A percentile compares a stretch with the other conserved stretches of the same genome.
Evolutionary conservation across 2,329 filamentous ascomycete species (phyloP).

Genomic region (Aspergillus transmontanensis): DNA sequence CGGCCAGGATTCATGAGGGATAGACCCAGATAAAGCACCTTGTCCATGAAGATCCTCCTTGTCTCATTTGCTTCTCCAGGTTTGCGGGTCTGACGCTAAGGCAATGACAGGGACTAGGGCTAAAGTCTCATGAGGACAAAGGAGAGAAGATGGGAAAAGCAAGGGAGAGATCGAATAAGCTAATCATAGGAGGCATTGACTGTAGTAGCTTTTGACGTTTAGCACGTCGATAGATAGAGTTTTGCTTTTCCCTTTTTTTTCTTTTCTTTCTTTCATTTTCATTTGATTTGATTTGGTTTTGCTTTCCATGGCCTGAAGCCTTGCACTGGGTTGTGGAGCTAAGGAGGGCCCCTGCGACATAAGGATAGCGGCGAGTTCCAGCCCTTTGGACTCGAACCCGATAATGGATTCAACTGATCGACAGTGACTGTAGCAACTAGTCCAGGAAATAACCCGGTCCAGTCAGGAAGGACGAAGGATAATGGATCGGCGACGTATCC

Average conservation of each 20-base stretch:
- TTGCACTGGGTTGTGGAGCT: background rate
- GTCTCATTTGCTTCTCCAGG: slow-evolving; percentile 24
- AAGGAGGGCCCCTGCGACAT: slow-evolving; percentile 5
- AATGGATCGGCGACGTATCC: slow-evolving; percentile 19
- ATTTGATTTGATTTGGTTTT: too few species aligned
- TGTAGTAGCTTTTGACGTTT: slow-evolving; percentile 4
- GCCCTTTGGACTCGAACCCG: slow-evolving; percentile 11
- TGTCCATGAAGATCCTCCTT: slow-evolving; percentile 18
- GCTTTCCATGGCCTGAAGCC: background rate
- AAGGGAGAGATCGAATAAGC: slow-evolving; percentile 24
- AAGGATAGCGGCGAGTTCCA: slow-evolving; percentile 11
- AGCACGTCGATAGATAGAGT: slow-evolving; percentile 12
- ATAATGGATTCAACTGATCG: slow-evolving; percentile 13
- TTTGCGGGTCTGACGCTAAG: slow-evolving; percentile 16
- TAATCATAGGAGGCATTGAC: slow-evolving; percentile 16
- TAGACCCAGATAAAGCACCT: slow-evolving; percentile 12
- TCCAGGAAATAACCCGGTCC: slow-evolving; percentile 10
- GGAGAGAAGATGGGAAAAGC: slow-evolving; percentile 9
- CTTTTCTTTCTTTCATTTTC: slow-evolving; percentile 1
- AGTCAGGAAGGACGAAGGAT: slow-evolving; percentile 12
- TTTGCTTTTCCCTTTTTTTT: slow-evolving; percentile 1
- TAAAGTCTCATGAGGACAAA: slow-evolving; percentile 2
- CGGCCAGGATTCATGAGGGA: slow-evolving; percentile 10
- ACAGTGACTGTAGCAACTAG: slow-evolving; percentile 9
- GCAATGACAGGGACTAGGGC: slow-evolving; percentile 18